Conservation (phyloP, 495 filamentous ascomycete species). For the Apiosordaria backusii region DNA sequence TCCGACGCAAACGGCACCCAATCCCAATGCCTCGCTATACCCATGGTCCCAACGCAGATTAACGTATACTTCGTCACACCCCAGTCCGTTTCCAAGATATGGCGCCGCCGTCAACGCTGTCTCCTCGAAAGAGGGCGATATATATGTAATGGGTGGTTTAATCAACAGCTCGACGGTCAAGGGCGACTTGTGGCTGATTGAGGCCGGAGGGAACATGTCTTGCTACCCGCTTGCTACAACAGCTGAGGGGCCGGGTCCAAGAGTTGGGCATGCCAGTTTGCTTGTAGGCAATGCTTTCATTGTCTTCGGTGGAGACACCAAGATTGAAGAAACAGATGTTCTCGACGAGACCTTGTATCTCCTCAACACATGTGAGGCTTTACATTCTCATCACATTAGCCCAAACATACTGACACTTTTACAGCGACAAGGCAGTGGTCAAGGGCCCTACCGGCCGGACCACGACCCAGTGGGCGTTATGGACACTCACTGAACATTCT, state of each 20-base stretch:
- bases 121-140: conserved; percentile 92
- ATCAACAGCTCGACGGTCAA: conserved; percentile 93
- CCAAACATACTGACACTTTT: conserved; percentile 1
- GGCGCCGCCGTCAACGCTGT: conserved; percentile 92
- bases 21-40: conserved; percentile 65
- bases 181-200: conserved; percentile 96
- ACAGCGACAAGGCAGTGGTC: conserved; percentile 97
- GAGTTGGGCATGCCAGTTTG: conserved; percentile 92
- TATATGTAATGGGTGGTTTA: conserved; percentile 97
- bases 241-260: conserved; percentile 87
- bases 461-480: conserved; percentile 84
- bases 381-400: neutral
- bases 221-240: conserved; percentile 91
- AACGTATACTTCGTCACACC: conserved; percentile 76
- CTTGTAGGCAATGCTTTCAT: conserved; percentile 98
- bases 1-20: conserved; percentile 28
- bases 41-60: conserved; percentile 92
- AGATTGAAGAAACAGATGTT: conserved; percentile 85
- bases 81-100: conserved; percentile 93
- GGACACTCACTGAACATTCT: conserved; percentile 95
- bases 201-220: conserved; percentile 79
- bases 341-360: conserved; percentile 95
- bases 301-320: conserved; percentile 97
- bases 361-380: conserved; percentile 85
- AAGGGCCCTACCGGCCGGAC: conserved; percentile 76